Evolutionary conservation across 2,329 filamentous ascomycete genomes (phyloP).

Genomic region (Piedraia hortae): DNA sequence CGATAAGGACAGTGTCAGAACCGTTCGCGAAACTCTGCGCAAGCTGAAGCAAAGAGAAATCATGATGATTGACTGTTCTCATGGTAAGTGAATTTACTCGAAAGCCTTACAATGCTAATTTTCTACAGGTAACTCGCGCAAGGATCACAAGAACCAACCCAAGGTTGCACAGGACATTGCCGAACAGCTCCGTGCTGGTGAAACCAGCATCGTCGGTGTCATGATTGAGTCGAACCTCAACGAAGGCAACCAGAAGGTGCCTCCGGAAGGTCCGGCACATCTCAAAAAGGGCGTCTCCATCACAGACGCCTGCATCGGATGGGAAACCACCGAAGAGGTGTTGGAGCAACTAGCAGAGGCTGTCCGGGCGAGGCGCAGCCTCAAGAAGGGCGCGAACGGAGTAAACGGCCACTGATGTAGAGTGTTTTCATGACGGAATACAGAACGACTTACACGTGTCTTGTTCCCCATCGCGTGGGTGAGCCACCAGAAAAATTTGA

Average conservation of each 20-base stretch:
- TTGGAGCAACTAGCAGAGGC: constrained; percentile 68
- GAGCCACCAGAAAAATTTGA: too few species aligned
- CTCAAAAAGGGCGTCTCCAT: constrained; percentile 81
- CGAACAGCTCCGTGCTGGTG: constrained; percentile 65
- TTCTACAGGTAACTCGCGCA: constrained; percentile 61
- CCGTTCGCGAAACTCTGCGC: constrained; percentile 46
- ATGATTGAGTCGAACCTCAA: constrained; percentile 99
- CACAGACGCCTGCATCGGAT: constrained; percentile 86
- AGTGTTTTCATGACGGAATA: too few species aligned
- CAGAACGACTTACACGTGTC: too few species aligned
- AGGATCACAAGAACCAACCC: constrained; percentile 93
- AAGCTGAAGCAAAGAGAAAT: constrained; percentile 68
- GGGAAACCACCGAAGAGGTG: constrained; percentile 58
- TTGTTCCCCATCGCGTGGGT: too few species aligned
- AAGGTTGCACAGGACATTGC: constrained; percentile 60
- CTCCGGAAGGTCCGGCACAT: constrained; percentile 45
- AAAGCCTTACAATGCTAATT: neutral
- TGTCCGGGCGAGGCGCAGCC: constrained; percentile 43
- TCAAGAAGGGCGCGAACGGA: constrained; percentile 7
- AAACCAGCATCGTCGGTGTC: constrained; percentile 73
- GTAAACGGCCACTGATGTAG: too few species aligned
- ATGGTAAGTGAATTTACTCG: constrained; percentile 30
- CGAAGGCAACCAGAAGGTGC: constrained; percentile 55
- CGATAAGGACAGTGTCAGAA: constrained; percentile 57
- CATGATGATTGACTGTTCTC: constrained; percentile 96